phyloP scores from a whole-genome alignment of 2,329 filamentous ascomycete species.

The Raffaelea albimanens region DNA sequence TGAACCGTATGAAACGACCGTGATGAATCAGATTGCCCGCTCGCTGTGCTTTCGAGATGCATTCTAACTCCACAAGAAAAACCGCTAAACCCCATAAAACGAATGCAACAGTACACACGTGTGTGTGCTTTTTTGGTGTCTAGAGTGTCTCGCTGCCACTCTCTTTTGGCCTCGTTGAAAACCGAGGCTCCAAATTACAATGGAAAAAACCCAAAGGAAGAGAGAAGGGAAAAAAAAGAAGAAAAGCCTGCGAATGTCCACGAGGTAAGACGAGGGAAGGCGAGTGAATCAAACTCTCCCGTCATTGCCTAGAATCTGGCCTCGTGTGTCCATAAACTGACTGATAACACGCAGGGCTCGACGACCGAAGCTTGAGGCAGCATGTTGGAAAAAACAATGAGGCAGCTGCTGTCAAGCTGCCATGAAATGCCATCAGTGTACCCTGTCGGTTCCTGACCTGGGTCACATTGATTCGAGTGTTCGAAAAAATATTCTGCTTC shows the following conservation, averaged over 20 bases:
- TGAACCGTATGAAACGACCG: constrained; percentile 4
- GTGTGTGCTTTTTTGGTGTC: constrained; percentile 5
- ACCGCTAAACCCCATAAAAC: constrained; percentile 8
- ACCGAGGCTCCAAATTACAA: neutral
- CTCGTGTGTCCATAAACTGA: too few relatives aligned
- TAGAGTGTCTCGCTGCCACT: too few relatives aligned
- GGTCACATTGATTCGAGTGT: neutral
- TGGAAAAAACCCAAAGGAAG: neutral
- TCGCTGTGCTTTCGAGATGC: constrained; percentile 6
- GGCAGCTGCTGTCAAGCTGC: too few relatives aligned
- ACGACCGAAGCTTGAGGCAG: too few relatives aligned
- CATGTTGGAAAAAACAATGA: too few relatives aligned
- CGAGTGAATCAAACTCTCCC: too few relatives aligned
- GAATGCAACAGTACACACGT: constrained; percentile 12
- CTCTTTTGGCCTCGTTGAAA: neutral
- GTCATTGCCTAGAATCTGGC: too few relatives aligned
- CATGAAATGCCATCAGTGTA: neutral
- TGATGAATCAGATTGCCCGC: constrained; percentile 3
- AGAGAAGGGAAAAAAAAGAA: neutral
- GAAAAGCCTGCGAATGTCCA: neutral
- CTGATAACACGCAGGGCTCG: too few relatives aligned
- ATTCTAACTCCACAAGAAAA: constrained; percentile 5
- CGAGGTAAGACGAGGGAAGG: neutral
- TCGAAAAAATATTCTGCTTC: neutral
- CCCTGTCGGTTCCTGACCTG: neutral